A percentile compares a stretch with the other conserved stretches of the same genome.
These are phyloP conservation scores for Mortierella sp. DNA, from an alignment of 371 early-diverging fungal species.

Conservation along the genomic window DNA sequence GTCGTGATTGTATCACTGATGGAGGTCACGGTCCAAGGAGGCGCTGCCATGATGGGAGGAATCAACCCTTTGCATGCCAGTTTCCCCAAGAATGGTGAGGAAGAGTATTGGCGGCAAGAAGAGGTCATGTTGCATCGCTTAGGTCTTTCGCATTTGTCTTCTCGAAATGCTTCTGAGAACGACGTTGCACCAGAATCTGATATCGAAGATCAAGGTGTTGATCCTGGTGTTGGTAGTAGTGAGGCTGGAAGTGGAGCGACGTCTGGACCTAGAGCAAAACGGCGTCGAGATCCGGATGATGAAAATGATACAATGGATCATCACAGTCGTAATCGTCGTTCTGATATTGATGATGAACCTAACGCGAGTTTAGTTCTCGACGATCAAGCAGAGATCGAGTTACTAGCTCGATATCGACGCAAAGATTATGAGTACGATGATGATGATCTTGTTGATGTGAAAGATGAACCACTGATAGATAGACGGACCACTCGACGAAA, in stretches of 20 bases:
- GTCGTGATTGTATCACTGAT: conserved; percentile 72
- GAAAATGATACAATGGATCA: not conserved
- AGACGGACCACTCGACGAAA: conserved; percentile 3
- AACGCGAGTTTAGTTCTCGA: conserved; percentile 23
- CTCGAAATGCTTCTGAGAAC: not conserved
- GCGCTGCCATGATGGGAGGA: conserved; percentile 61
- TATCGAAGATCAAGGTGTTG: not conserved
- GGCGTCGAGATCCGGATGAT: not conserved
- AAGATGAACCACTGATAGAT: conserved; percentile 28
- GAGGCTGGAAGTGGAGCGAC: not conserved
- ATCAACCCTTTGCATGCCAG: conserved; percentile 66
- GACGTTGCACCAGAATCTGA: not conserved
- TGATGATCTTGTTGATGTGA: conserved; percentile 1
- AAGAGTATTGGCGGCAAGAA: conserved; percentile 56
- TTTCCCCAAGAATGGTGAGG: conserved; percentile 70
- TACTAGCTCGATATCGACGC: conserved; percentile 16
- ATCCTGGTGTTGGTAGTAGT: too few species aligned
- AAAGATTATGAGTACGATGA: conserved; percentile 1
- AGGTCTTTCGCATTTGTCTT: conserved; percentile 24
- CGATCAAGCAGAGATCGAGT: conserved; percentile 24
- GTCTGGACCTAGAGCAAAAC: not conserved
- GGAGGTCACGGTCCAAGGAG: conserved; percentile 71
- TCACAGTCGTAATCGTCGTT: not conserved
- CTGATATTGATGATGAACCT: not conserved
- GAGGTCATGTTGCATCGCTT: conserved; percentile 32